Evolutionary conservation across 495 filamentous ascomycete genomes (phyloP).

Genomic region (Pyronema omphalodes): DNA sequence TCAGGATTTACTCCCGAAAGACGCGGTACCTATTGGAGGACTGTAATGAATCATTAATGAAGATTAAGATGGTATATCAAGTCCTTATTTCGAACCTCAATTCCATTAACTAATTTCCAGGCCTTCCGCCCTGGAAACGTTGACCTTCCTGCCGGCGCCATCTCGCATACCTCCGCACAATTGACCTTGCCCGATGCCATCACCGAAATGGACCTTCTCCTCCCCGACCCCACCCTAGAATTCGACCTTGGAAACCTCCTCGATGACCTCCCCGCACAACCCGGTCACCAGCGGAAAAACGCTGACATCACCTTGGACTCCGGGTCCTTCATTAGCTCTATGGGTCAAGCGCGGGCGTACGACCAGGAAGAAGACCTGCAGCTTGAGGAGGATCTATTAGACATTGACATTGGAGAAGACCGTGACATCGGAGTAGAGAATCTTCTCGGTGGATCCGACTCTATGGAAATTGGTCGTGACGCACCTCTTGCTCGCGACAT

Average conservation of each 20-base stretch:
- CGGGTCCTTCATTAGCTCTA: not conserved
- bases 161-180: slow-evolving; percentile 43
- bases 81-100: not conserved
- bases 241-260: slow-evolving; percentile 31
- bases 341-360: not conserved
- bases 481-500: slow-evolving; percentile 44
- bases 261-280: not conserved
- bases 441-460: slow-evolving; percentile 38
- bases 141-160: slow-evolving; percentile 48
- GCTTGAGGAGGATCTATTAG: slow-evolving; percentile 38
- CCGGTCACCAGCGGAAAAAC: not conserved
- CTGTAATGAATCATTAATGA: slow-evolving; percentile 89
- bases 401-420: slow-evolving; percentile 41
- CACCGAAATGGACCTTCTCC: slow-evolving; percentile 73
- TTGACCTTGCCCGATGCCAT: slow-evolving; percentile 73
- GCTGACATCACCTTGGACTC: slow-evolving; percentile 1
- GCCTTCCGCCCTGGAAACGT: slow-evolving; percentile 66
- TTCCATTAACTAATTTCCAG: slow-evolving; percentile 26
- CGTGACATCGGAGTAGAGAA: slow-evolving; percentile 32
- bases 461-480: slow-evolving; percentile 72
- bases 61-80: slow-evolving; percentile 81
- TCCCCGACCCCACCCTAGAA: slow-evolving; percentile 57
- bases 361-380: slow-evolving; percentile 31
- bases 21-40: slow-evolving; percentile 90
- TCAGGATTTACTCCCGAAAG: slow-evolving; percentile 92